Base-by-base conservation (phyloP, 2,329 filamentous ascomycete species). In the Hortaea sp. region DNA sequence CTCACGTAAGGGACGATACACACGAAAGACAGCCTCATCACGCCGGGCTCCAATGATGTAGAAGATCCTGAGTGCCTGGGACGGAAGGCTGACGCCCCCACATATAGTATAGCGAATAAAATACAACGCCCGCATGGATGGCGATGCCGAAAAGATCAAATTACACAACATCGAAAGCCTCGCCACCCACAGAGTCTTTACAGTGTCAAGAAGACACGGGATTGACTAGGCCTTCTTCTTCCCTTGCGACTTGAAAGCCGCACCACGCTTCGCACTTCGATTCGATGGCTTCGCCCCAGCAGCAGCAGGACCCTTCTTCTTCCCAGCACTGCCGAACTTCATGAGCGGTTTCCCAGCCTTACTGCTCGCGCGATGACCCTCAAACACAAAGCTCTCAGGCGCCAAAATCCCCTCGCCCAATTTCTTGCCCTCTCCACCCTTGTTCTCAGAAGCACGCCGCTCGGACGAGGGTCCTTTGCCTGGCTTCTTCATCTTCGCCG, bases 321-420 rank as follows among this genome's bases (percentile, higher is more conserved):
- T 77, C 53, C 78, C 78, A 35, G 32, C 7, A 20, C 20, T 20
- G 7, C 76, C 74, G 32, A 75, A 69, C 58, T 78, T 78, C 47
- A 76, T 61, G 13, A 82, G 82, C 37, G 78, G 78, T 57, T 73
- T 81, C 4, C 77, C 82, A 49, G 82, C 78, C 47, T 74, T 82
- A 30, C 75, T 69, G 45, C 77, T 85, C 7, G 86, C 86, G 45
- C 87, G 76, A 52, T 83, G 81, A 0, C 87, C 87, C 64, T 94
- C 87, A 57, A 90, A 89, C n/a, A 89, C 77, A 52, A 89, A 78
- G 11, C 74, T 71, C 64, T 88, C 83, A 0, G 83, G 82, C 1
- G 76, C 74, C 66, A 78, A 75, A 52, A 73, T 68, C 7, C 62
- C 65, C 10, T 55, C 57, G 30, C 41, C 49, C 20, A 54, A 30